These are phyloP conservation scores for Adiantum capillusveneris DNA, from an alignment of 75 land plant genomes.

Conservation along the genomic window DNA sequence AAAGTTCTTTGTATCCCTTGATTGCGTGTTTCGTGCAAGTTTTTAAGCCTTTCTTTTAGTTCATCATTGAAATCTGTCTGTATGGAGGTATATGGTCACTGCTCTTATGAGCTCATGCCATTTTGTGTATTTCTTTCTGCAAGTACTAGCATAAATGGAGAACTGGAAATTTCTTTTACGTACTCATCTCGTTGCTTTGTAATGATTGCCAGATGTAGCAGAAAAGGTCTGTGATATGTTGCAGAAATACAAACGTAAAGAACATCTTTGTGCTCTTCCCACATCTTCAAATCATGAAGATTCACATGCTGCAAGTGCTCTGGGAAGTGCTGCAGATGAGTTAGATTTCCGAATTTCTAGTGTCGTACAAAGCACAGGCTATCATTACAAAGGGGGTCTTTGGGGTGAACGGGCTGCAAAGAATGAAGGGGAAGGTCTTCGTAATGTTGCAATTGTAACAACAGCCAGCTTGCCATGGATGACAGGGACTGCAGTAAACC, in stretches of 20 bases:
- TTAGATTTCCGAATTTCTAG: conserved; percentile 84
- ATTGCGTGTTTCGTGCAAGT: too few species aligned
- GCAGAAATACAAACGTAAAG: conserved; percentile 54
- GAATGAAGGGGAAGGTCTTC: conserved; percentile 27
- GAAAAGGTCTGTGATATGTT: conserved; percentile 74
- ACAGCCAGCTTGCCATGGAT: conserved; percentile 99
- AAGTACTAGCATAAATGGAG: too few species aligned
- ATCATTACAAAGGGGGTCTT: conserved; percentile 63
- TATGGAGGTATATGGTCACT: too few species aligned
- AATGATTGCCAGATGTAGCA: conserved; percentile 55
- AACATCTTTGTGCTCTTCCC: conserved; percentile 30
- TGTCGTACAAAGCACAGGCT: conserved; percentile 90
- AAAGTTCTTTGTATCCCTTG: too few species aligned
- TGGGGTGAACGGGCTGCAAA: conserved; percentile 39
- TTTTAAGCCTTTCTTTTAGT: too few species aligned
- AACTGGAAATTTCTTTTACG: too few species aligned
- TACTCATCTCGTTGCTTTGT: not conserved
- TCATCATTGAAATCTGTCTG: too few species aligned
- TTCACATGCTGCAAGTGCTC: conserved; percentile 17
- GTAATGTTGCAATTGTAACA: conserved; percentile 95
- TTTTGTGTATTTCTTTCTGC: too few species aligned
- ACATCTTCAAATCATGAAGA: conserved; percentile 17
- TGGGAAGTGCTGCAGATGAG: conserved; percentile 46
- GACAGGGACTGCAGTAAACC: conserved; percentile 99
- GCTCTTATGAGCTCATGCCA: too few species aligned